phyloP scores from a whole-genome alignment of 2,329 filamentous ascomycete species.

The Fusarium lyarnte region DNA sequence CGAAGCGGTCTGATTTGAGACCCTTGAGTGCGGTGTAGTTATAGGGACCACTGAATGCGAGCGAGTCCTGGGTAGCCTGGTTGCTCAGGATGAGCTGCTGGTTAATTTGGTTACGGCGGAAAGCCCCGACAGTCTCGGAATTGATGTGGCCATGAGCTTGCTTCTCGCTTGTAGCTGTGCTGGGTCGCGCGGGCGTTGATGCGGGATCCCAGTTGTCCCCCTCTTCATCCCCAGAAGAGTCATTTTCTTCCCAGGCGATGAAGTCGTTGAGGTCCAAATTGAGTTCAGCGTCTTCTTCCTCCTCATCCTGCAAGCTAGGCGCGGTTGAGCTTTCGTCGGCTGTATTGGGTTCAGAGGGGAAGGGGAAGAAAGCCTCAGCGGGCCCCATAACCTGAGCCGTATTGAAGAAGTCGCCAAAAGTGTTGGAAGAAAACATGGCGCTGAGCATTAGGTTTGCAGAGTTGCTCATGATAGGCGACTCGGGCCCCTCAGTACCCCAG shows the following conservation, averaged over 20 bases:
- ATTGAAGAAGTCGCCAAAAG: conserved; percentile 66
- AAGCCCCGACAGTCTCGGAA: conserved; percentile 76
- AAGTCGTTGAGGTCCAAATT: conserved; percentile 76
- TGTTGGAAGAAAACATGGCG: conserved; percentile 69
- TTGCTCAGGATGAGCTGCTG: conserved; percentile 69
- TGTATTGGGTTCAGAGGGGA: conserved; percentile 67
- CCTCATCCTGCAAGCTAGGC: conserved; percentile 55
- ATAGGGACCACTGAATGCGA: conserved; percentile 69
- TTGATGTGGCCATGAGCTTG: conserved; percentile 68
- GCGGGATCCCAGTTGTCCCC: conserved; percentile 60
- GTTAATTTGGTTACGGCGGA: conserved; percentile 75
- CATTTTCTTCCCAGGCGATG: conserved; percentile 70
- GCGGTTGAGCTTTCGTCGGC: conserved; percentile 58
- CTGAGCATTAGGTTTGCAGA: conserved; percentile 82
- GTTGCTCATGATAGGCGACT: conserved; percentile 70
- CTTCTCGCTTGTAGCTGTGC: conserved; percentile 59
- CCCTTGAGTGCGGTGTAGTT: conserved; percentile 69
- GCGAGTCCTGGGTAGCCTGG: conserved; percentile 69
- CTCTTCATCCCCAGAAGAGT: conserved; percentile 68
- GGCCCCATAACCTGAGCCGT: conserved; percentile 76
- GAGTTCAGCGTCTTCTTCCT: conserved; percentile 72
- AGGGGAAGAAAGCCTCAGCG: conserved; percentile 79
- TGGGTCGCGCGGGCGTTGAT: conserved; percentile 62
- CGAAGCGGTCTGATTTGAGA: conserved; percentile 72
- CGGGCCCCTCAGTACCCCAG: conserved; percentile 54